These are phyloP conservation scores for Solanum chaucha DNA, from an alignment of 257 asterid species.

Conservation along the genomic window DNA sequence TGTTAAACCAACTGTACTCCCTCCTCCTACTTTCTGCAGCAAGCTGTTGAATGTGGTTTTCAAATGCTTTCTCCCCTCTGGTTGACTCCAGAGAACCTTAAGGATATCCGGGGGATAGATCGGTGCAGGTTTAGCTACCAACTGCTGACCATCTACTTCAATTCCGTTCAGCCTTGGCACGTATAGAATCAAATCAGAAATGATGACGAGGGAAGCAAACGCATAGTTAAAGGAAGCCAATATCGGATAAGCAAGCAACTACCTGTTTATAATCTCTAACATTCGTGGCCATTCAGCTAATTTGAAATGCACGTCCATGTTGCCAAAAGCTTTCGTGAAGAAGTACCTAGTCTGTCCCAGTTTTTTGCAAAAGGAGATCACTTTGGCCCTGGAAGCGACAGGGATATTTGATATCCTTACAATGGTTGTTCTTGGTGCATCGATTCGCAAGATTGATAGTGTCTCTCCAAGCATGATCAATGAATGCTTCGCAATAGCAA, in stretches of 20 bases:
- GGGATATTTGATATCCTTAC: constrained; percentile 25
- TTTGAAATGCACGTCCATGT: constrained; percentile 27
- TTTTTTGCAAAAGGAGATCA: constrained; percentile 6
- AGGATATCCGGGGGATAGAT: constrained; percentile 36
- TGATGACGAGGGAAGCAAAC: background rate
- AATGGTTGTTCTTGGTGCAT: constrained; percentile 52
- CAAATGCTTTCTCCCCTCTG: constrained; percentile 31
- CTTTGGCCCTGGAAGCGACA: fast-evolving
- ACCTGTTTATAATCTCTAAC: constrained; percentile 53
- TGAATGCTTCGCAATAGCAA: constrained; percentile 35
- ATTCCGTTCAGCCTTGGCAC: constrained; percentile 29
- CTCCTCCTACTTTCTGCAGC: constrained; percentile 16
- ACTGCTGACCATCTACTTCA: constrained; percentile 16
- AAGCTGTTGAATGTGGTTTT: constrained; percentile 18
- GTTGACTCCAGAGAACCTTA: constrained; percentile 39
- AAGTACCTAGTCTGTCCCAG: constrained; percentile 3
- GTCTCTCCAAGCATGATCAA: constrained; percentile 34
- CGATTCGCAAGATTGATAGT: constrained; percentile 38
- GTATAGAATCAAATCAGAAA: constrained; percentile 5
- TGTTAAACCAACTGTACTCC: constrained; percentile 1
- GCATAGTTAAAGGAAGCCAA: background rate
- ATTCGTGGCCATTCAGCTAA: constrained; percentile 59
- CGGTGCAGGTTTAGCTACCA: constrained; percentile 54
- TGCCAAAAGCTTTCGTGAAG: background rate
- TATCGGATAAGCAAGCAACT: background rate